phyloP scores from a whole-genome alignment of 2,329 filamentous ascomycete species.

The Achaetomium macrosporum region DNA sequence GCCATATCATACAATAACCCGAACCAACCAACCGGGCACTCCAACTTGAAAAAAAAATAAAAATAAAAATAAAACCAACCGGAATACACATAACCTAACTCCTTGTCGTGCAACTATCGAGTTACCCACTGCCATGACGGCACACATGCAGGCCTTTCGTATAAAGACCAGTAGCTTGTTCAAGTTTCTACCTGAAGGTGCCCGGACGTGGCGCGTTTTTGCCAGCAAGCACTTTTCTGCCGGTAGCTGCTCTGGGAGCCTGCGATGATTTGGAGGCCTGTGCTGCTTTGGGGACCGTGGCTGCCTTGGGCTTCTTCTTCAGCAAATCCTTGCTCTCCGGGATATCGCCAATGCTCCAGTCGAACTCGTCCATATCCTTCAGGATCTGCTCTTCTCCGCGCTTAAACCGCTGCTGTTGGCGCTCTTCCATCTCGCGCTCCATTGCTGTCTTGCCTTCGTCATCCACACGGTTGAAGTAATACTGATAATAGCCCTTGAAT shows the following conservation, averaged over 20 bases:
- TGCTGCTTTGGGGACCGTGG: slow-evolving; percentile 15
- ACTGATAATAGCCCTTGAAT: slow-evolving; percentile 55
- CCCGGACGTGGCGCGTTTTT: no score
- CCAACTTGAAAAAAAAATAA: no score
- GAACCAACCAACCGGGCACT: no score
- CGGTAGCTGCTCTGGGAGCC: background rate
- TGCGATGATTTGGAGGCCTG: slow-evolving; percentile 22
- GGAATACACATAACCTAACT: no score
- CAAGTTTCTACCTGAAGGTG: no score
- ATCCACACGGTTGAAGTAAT: slow-evolving; percentile 58
- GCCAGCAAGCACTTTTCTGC: no score
- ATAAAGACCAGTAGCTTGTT: no score
- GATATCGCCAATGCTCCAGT: slow-evolving; percentile 55
- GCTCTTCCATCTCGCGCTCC: slow-evolving; percentile 55
- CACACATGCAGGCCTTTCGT: no score
- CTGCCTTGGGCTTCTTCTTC: slow-evolving; percentile 28
- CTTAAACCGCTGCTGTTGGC: slow-evolving; percentile 44
- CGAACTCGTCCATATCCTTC: slow-evolving; percentile 57
- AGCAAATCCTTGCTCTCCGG: slow-evolving; percentile 40
- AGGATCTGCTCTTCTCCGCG: slow-evolving; percentile 62
- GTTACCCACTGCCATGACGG: no score
- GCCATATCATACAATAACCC: no score
- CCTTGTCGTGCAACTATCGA: no score
- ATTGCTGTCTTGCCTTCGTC: slow-evolving; percentile 59
- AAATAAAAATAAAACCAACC: no score